A percentile compares a stretch with the other conserved stretches of the same genome.
These are phyloP conservation scores for Malus sylvestris DNA, from an alignment of 306 rosid species.

Conservation along the genomic window DNA sequence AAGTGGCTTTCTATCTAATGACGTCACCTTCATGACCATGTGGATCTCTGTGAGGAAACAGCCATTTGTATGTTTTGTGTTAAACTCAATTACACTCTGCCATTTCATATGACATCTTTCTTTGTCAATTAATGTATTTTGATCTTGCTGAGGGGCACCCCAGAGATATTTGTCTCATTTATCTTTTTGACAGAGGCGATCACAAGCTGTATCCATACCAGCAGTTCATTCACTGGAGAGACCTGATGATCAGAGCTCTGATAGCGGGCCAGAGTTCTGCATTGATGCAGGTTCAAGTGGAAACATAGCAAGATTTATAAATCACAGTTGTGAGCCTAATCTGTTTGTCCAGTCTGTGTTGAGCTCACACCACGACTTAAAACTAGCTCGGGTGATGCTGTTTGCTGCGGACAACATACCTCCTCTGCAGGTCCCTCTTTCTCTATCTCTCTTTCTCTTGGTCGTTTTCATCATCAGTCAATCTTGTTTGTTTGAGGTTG, in stretches of 20 bases:
- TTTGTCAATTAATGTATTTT: neutral
- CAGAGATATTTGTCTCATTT: neutral
- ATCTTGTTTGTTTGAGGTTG: neutral
- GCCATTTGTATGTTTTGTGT: neutral
- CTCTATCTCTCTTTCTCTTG: neutral
- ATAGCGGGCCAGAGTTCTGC: slow-evolving; percentile 70
- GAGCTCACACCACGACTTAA: slow-evolving; percentile 76
- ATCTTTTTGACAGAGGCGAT: slow-evolving; percentile 54
- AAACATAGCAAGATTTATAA: slow-evolving; percentile 80
- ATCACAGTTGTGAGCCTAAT: slow-evolving; percentile 95
- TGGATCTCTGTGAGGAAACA: neutral
- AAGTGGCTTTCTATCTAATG: neutral
- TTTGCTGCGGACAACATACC: slow-evolving; percentile 98
- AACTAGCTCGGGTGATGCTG: slow-evolving; percentile 74
- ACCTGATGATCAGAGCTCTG: slow-evolving; percentile 49
- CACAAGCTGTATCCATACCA: slow-evolving; percentile 36
- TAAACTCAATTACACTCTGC: neutral
- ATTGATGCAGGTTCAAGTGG: slow-evolving; percentile 86
- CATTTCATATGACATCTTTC: neutral
- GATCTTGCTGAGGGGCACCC: neutral
- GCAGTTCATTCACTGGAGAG: slow-evolving; percentile 36
- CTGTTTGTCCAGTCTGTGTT: slow-evolving; percentile 92
- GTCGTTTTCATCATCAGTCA: neutral
- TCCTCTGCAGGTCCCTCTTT: slow-evolving; percentile 66
- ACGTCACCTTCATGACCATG: neutral